phyloP scores from a whole-genome alignment of 1,284 basidiomycete genomes.

The Kwoniella shivajii region DNA sequence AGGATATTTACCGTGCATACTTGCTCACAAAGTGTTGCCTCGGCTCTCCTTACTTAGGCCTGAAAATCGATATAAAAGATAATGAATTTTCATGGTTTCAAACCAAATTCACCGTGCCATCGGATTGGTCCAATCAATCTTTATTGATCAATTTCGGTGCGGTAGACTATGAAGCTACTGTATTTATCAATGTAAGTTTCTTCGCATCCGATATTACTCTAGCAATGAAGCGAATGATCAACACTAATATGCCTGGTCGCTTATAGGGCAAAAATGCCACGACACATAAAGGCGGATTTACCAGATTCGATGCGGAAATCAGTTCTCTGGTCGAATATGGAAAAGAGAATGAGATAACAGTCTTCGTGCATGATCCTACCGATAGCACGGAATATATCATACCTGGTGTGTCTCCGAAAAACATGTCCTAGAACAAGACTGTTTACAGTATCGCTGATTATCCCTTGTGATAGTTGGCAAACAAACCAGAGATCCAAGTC shows the following conservation, averaged over 20 bases:
- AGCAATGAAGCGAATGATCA: neutral
- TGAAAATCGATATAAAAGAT: conserved; percentile 9
- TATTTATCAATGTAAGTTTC: conserved; percentile 24
- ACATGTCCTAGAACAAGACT: neutral
- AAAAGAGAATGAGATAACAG: conserved; percentile 20
- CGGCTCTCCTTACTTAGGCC: neutral
- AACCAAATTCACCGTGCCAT: conserved; percentile 24
- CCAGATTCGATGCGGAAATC: conserved; percentile 24
- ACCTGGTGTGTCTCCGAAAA: conserved; percentile 9
- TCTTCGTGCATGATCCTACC: conserved; percentile 30
- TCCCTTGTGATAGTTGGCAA: conserved; percentile 19
- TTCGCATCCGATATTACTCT: neutral
- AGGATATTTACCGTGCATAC: neutral
- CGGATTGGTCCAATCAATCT: conserved; percentile 19
- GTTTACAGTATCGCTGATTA: neutral
- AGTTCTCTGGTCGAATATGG: conserved; percentile 16
- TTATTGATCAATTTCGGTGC: conserved; percentile 30
- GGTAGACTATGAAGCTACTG: conserved; percentile 31
- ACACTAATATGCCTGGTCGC: neutral
- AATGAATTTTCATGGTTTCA: conserved; percentile 23
- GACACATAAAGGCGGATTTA: conserved; percentile 26
- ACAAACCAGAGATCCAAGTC: conserved; percentile 21
- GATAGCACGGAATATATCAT: conserved; percentile 20
- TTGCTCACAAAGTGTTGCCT: neutral
- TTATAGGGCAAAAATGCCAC: conserved; percentile 19